Evolutionary conservation across 2,329 filamentous ascomycete species (phyloP), one percentile per base, ranked within the genome.

Genomic region (Curvularia spicifera): DNA sequence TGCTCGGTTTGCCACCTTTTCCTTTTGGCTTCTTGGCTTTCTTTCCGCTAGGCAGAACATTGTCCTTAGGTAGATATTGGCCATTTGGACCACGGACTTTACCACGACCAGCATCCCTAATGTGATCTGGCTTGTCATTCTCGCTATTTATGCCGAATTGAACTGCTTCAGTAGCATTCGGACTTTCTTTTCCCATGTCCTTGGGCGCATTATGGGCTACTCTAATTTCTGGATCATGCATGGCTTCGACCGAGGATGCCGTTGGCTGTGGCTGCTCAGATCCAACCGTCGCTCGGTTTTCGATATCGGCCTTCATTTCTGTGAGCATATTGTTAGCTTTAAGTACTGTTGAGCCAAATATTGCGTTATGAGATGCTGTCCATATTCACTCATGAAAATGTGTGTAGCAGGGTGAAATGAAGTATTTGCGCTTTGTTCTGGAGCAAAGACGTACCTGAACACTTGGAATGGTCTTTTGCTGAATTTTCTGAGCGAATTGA

Each of bases 51-150:
- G 53, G 39, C 22, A 29, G 31, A 37, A 42, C 28, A 7, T 58
- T 46, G n/a, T 51, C 33, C 8, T 39, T 58, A 26, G 59, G 51
- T 33, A 66, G 24, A 45, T 58, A 66, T 10, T 63, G 65, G 20
- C 66, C 66, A 40, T 65, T 52, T 22, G 60, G 53, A 29, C 66
- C 65, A 20, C 63, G 66, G 37, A 62, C 55, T 35, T 69, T 66
- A 31, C 57, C 54, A 26, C 46, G 48, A 13, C 56, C 59, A 13
- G 59, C 51, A 58, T 67, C 60, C 46, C 47, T 53, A 28, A 56
- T 33, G 33, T 6, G 22, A 22, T 57, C 52, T 37, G 26, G 20
- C 22, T 63, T 29, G 12, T 10, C 7, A 2, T 51, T 42, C 13
- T 39, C 24, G 28, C 10, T 33, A 13, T 22, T 24, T 5, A 39